Evolutionary conservation across 2,329 filamentous ascomycete species (phyloP).

Genomic region (Cercospora berteroae): DNA sequence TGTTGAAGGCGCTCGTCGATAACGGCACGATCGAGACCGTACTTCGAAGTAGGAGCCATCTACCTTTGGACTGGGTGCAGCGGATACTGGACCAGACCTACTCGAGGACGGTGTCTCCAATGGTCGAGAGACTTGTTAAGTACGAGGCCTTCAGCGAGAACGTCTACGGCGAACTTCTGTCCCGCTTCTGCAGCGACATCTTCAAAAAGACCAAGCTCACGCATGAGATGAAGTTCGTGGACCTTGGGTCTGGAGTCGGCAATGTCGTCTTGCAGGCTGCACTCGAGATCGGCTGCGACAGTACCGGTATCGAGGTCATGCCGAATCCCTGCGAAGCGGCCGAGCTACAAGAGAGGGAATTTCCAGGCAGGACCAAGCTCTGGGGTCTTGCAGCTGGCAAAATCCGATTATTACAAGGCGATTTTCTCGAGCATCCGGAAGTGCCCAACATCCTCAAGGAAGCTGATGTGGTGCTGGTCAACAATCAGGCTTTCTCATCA

Average conservation of each 20-base stretch:
- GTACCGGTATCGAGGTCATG: conserved; percentile 97
- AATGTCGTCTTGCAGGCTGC: conserved; percentile 95
- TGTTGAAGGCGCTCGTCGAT: conserved; percentile 63
- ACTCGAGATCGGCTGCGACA: conserved; percentile 87
- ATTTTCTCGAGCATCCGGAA: conserved; percentile 72
- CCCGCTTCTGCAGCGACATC: conserved; percentile 79
- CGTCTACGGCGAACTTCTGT: conserved; percentile 88
- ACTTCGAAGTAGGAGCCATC: conserved; percentile 64
- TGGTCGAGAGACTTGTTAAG: conserved; percentile 76
- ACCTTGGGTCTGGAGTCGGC: conserved; percentile 91
- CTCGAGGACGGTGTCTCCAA: conserved; percentile 85
- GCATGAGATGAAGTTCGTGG: conserved; percentile 84
- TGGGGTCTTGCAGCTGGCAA: conserved; percentile 83
- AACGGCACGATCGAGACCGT: conserved; percentile 71
- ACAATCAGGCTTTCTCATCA: conserved; percentile 94
- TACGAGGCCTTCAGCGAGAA: conserved; percentile 91
- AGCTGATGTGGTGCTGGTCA: conserved; percentile 94
- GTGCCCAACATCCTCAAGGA: conserved; percentile 73
- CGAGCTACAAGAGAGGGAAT: conserved; percentile 76
- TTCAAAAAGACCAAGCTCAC: conserved; percentile 75
- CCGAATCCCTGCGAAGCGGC: conserved; percentile 81
- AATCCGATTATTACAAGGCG: conserved; percentile 76
- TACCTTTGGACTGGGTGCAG: conserved; percentile 67
- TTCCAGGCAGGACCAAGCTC: conserved; percentile 76
- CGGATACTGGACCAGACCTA: conserved; percentile 78